Base-by-base conservation (phyloP, 805 yeast species). In the Kuraishia cidri region DNA sequence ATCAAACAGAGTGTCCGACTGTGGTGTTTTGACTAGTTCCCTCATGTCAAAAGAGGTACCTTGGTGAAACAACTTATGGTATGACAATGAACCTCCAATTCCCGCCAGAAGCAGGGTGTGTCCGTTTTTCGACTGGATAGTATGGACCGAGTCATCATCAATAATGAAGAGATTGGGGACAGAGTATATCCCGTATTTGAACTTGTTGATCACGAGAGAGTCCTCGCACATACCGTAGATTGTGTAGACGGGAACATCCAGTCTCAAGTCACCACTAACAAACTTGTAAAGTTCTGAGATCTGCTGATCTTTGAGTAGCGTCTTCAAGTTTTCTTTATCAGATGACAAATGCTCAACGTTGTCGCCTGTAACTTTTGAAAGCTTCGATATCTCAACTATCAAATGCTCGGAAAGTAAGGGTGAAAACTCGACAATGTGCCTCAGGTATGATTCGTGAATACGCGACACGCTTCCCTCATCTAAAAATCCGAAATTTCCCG, bases 401-500 rank as follows among this genome's bases (percentile, higher is more conserved):
- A 67, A 44, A 2, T 60, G 60, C 16, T 63, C 62, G 7, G 70
- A 70, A 18, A 80, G 46, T 13, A 77, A 58, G 7, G 80, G 77
- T 32, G 78, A 74, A 43, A 76, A 78, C 37, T 78, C 79, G 9
- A 79, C 80, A 21, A 80, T 69, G 44, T 76, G 82, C 40, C 82
- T 68, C 29, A 73, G 54, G 44, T 72, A 77, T 32, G 66, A 72
- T 45, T 67, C 78, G 48, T 69, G 69, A 36, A 73, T 76, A 45
- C 61, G 57, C 15, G 52, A 58, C 5, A 79, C 63, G 27, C 81
- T 70, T 12, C 66, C 69, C 23, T 56, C 56, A 44, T 80, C 82
- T 56, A 81, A 73, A 48, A 82, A 79, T 9, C 94, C 94, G 58
- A 80, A 81, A 38, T 75, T 78, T n/a, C 90, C 88, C 4, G 85